Evolutionary conservation across 2,329 filamentous ascomycete genomes (phyloP).

Genomic region (Fusarium nanum): DNA sequence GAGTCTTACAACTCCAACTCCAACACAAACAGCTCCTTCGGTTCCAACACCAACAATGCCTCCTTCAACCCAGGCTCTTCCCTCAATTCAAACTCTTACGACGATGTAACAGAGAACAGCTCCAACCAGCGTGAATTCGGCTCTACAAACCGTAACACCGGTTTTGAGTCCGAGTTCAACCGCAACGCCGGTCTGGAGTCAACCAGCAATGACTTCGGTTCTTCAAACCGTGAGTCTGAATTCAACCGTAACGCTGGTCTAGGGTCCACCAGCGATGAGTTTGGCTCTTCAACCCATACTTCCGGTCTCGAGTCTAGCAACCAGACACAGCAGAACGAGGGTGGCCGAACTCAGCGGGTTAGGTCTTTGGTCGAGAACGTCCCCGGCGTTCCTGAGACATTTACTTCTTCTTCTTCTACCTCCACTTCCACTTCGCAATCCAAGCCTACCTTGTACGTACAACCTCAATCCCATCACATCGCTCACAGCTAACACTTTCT

Average conservation of each 20-base stretch:
- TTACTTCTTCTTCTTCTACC: not conserved
- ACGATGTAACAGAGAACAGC: not conserved
- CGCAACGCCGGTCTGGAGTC: not conserved
- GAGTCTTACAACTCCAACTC: slow-evolving; percentile 9
- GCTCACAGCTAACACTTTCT: not conserved
- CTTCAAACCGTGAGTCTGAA: not conserved
- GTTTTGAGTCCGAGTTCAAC: not conserved
- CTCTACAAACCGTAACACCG: not conserved
- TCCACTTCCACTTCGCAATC: not conserved
- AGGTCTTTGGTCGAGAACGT: slow-evolving; percentile 29
- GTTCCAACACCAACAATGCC: not conserved
- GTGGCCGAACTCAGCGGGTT: slow-evolving; percentile 27
- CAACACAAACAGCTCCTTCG: not conserved
- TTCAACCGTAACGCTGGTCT: not conserved
- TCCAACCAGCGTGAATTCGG: slow-evolving; percentile 15
- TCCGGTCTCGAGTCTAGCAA: not conserved
- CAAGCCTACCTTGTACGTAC: not conserved
- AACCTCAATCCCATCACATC: no score
- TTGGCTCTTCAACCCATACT: not conserved
- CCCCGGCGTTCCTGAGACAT: slow-evolving; percentile 13
- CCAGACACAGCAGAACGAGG: slow-evolving; percentile 10
- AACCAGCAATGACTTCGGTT: not conserved
- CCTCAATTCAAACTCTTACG: not conserved
- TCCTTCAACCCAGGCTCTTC: not conserved
- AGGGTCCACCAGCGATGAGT: not conserved